Base-by-base conservation (phyloP, 2,329 filamentous ascomycete genomes). In the Alternaria ventricosa region DNA sequence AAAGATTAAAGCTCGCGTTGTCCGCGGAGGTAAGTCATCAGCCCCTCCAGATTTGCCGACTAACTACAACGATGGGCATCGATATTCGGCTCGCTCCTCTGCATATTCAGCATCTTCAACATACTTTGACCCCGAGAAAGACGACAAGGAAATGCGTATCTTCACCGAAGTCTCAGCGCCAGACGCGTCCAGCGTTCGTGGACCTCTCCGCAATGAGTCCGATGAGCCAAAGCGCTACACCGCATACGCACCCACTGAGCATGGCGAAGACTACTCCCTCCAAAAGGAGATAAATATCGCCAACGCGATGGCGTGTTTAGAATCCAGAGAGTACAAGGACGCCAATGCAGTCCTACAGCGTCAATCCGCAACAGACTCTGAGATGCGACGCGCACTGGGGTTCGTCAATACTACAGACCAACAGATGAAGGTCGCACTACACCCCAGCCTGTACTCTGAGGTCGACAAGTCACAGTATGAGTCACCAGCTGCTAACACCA, bases 401-500 rank as follows among this genome's bases (percentile, higher is more conserved):
- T 43, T 65, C 2, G 55, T 62, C n/a, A 59, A 62, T 20, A 3
- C 44, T 2, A 12, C 22, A n/a, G 62, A 65, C 20, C 59, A 58
- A 10, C 22, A 12, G 27, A 23, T 58, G 6, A 57, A 59, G 5
- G 25, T 47, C 13, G 55, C 62, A 12, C 55, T 50, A 6, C 41
- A 55, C 55, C 55, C 59, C 9, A 47, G 49, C 9, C 11, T 41
- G 41, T 62, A 58, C 18, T 15, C 54, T 3, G 47, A 51, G 33
- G 41, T 28, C 18, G 6, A 8, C 22, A 13, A 9, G 3, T 12
- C 23, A 12, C 13, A 15, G 9, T 6, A 49, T 6, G n/a, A 13
- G 22, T 7, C 28, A 6, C 6, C 22, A 9, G n/a, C 44, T 8
- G 10, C 3, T 5, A 33, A 49, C 13, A 5, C 33, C 15, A 11